phyloP scores from a whole-genome alignment of 768 basidiomycete species.

The Psilocybe sp. region DNA sequence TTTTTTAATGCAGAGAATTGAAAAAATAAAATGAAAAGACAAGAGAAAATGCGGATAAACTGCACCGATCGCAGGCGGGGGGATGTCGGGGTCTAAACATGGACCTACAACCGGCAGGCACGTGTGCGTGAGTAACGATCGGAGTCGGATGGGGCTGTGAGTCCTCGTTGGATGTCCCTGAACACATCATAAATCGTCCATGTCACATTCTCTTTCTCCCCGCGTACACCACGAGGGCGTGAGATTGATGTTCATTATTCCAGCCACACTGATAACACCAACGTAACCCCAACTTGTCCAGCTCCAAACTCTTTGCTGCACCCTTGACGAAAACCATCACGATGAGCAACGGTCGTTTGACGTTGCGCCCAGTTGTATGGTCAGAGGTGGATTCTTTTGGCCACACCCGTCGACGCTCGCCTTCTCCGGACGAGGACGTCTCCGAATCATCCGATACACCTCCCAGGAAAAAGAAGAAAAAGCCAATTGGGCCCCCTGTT shows the following conservation, averaged over 20 bases:
- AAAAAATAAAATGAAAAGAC: too few species aligned
- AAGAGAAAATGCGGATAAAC: too few species aligned
- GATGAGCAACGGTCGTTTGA: slow-evolving; percentile 11
- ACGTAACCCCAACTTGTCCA: slow-evolving; percentile 5
- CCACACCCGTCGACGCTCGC: slow-evolving; percentile 14
- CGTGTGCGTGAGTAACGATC: slow-evolving; percentile 13
- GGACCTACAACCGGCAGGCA: slow-evolving; percentile 23
- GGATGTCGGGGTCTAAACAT: slow-evolving; percentile 11
- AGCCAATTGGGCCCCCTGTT: slow-evolving; percentile 11
- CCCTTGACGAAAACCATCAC: slow-evolving; percentile 8
- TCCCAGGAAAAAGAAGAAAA: slow-evolving; percentile 10
- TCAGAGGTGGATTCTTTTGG: slow-evolving; percentile 20
- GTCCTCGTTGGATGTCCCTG: slow-evolving; percentile 8
- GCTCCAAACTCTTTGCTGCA: slow-evolving; percentile 4
- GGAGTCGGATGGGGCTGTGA: slow-evolving; percentile 11
- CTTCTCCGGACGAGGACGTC: slow-evolving; percentile 11
- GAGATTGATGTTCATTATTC: slow-evolving; percentile 9
- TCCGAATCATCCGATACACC: slow-evolving; percentile 2
- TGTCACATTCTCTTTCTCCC: slow-evolving; percentile 8
- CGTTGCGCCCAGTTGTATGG: slow-evolving; percentile 24
- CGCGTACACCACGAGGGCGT: slow-evolving; percentile 9
- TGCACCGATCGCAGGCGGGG: too few species aligned
- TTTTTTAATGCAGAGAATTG: background rate
- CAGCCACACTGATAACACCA: slow-evolving; percentile 4
- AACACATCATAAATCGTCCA: slow-evolving; percentile 10